phyloP scores from a whole-genome alignment of 2,329 filamentous ascomycete genomes.

The Thermothelomyces thermophilus region DNA sequence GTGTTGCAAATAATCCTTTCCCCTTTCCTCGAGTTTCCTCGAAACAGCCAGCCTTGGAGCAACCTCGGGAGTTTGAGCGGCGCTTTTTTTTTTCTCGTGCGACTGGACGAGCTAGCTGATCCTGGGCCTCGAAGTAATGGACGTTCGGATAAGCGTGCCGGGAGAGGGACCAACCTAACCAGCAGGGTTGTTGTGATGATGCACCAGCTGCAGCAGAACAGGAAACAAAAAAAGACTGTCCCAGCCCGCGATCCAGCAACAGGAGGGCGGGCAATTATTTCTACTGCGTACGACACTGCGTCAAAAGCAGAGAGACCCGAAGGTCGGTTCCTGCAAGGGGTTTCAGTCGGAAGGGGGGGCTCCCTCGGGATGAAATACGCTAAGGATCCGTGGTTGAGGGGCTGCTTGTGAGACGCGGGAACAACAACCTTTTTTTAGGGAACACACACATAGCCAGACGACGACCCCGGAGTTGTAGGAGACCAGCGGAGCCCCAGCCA shows the following conservation, averaged over 20 bases:
- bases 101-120: background rate
- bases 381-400: constrained; percentile 16
- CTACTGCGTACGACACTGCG: no score
- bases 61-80: constrained; percentile 2
- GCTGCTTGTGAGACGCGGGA: constrained; percentile 21
- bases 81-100: background rate
- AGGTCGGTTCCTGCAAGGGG: background rate
- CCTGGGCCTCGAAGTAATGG: background rate
- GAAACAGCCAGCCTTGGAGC: background rate
- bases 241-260: background rate
- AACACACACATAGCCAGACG: constrained; percentile 6
- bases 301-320: constrained; percentile 9
- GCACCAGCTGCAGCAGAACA: background rate
- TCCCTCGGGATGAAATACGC: constrained; percentile 14
- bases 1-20: background rate
- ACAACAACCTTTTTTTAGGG: constrained; percentile 20
- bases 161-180: background rate
- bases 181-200: background rate
- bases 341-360: constrained; percentile 10
- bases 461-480: constrained; percentile 7
- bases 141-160: constrained; percentile 5
- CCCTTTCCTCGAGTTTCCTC: background rate
- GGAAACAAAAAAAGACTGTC: background rate
- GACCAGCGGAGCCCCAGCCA: constrained; percentile 5
- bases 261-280: background rate